Base-by-base conservation (phyloP, 305 asterid genomes). In the Ilex paraguariensis region DNA sequence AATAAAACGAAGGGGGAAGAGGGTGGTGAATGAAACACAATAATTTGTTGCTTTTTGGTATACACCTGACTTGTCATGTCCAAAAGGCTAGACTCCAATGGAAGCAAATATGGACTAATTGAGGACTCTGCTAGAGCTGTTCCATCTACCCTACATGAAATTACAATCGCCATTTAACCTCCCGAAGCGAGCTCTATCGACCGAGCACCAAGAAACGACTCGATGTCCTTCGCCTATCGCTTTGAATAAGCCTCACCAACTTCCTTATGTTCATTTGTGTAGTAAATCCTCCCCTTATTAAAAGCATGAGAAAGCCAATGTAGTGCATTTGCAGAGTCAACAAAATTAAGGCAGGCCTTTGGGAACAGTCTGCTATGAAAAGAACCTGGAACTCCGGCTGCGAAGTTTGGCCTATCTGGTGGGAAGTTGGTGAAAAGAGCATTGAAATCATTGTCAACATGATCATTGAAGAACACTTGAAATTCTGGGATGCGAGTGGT, bases 381-480 rank as follows among this genome's bases (percentile, higher is more conserved):
- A 13, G 56, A 53, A 11, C 5, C 56, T 7, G 56, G 56, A 13
- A 53, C 56, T 17, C 56, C 56, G 56, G 56, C 56, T 13, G 56
- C 56, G 28, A 53, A 53, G 28, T 53, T 3, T 11, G 8, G 21
- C 16, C 56, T 7, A 14, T 13, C 7, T 15, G 56, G 56, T 1
- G 56, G 56, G 1, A 53, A 14, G 15, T 7, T 13, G 13, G 8
- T 4, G 56, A 53, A 53, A 14, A 53, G 56, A 7, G 21, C 14
- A 1, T 53, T 17, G 28, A 53, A 53, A 15, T 17, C 15, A 15
- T 53, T 53, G 28, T 17, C 21, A 8, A 53, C 28, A 14, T 11
- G 56, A 17, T 53, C 56, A 15, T 15, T 53, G 56, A 53, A 53
- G 56, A 53, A 53, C 16, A 53, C 56, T 53, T 53, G 56, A 2